Percentiles rank a stretch among this genome's conserved stretches.
phyloP scores from a whole-genome alignment of 116 monocot genomes.

The Posidonia oceanica region DNA sequence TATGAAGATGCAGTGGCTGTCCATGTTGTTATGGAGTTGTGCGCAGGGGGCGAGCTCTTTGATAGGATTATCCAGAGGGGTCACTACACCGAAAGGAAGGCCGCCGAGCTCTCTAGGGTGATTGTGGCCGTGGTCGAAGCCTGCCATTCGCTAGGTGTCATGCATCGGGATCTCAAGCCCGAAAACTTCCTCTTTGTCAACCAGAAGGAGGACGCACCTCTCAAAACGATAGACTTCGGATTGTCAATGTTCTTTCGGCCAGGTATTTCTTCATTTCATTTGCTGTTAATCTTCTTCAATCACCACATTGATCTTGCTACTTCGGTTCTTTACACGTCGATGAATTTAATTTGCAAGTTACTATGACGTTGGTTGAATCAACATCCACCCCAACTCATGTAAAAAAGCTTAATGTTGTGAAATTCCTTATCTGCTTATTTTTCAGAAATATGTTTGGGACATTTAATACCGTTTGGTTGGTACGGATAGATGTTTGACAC shows the following conservation, averaged over 20 bases:
- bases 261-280: conserved; percentile 28
- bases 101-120: conserved; percentile 70
- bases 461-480: no score
- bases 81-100: conserved; percentile 85
- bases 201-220: conserved; percentile 61
- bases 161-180: conserved; percentile 95
- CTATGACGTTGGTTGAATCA: no score
- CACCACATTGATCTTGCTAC: not conserved
- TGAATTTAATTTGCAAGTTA: no score
- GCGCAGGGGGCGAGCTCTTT: conserved; percentile 91
- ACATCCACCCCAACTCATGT: no score
- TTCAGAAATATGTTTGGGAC: no score
- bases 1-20: conserved; percentile 88
- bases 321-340: no score
- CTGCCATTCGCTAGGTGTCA: conserved; percentile 83
- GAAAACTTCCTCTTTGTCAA: conserved; percentile 94
- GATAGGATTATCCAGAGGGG: conserved; percentile 88
- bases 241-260: conserved; percentile 87
- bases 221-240: conserved; percentile 95
- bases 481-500: no score
- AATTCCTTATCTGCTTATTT: no score
- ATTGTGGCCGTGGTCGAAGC: conserved; percentile 81
- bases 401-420: no score
- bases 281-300: not conserved
- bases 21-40: conserved; percentile 92